A percentile compares a stretch with the other conserved stretches of the same genome.
Evolutionary conservation across 768 basidiomycete species (phyloP).

Genomic region (Suillus lakei): DNA sequence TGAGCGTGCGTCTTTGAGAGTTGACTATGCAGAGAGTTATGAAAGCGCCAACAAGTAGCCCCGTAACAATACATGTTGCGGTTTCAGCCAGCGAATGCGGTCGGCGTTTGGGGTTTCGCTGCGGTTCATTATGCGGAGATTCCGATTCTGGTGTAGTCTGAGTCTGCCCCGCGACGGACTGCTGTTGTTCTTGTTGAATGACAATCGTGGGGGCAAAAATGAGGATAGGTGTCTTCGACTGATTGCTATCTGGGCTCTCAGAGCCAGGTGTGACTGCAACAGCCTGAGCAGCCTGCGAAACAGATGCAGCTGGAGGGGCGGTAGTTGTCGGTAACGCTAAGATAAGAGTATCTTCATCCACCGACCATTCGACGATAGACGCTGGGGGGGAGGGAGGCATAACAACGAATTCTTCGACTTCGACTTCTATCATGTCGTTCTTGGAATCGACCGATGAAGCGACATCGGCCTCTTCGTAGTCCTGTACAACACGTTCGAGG

Average conservation of each 20-base stretch:
- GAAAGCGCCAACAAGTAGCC: constrained; percentile 63
- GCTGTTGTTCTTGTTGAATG: constrained; percentile 22
- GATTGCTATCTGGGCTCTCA: constrained; percentile 13
- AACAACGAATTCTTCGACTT: constrained; percentile 16
- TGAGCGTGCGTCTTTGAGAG: constrained; percentile 51
- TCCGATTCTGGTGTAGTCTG: constrained; percentile 18
- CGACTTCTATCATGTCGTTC: constrained; percentile 19
- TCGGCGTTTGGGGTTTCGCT: constrained; percentile 23
- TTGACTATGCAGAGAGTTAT: constrained; percentile 56
- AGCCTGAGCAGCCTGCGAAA: constrained; percentile 11
- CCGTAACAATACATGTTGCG: constrained; percentile 56
- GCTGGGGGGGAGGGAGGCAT: constrained; percentile 22
- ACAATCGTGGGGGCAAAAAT: constrained; percentile 32
- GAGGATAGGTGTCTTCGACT: constrained; percentile 17
- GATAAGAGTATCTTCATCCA: constrained; percentile 1
- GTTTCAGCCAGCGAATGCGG: constrained; percentile 35
- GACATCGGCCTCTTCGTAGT: constrained; percentile 40
- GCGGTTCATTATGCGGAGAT: constrained; percentile 8
- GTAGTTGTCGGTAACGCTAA: constrained; percentile 7
- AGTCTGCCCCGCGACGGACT: constrained; percentile 12
- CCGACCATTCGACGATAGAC: constrained; percentile 22
- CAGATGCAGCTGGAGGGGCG: constrained; percentile 6
- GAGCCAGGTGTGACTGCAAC: not conserved
- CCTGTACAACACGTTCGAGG: constrained; percentile 49
- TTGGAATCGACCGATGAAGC: constrained; percentile 25